A percentile compares a stretch with the other conserved stretches of the same genome.
Conservation (phyloP, 2,329 filamentous ascomycete genomes). For the Pestalotiopsis sp. region DNA sequence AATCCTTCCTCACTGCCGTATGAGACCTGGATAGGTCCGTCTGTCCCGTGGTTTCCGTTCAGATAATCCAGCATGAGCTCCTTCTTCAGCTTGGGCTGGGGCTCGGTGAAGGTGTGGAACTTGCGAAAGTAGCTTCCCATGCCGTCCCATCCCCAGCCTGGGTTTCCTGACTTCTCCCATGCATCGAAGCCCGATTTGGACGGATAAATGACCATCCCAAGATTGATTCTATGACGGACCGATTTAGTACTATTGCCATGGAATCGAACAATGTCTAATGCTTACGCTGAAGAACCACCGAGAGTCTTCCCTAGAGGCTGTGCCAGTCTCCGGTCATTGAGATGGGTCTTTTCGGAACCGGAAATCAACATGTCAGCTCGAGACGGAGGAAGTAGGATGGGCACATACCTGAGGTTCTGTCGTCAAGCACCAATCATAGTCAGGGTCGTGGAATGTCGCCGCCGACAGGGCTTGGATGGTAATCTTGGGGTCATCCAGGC, state of each 20-base stretch:
- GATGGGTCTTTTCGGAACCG: background rate
- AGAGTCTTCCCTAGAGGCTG: slow-evolving; percentile 13
- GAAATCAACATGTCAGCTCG: background rate
- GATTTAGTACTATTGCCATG: background rate
- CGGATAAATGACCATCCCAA: slow-evolving; percentile 12
- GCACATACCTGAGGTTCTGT: slow-evolving; percentile 12
- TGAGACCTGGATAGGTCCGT: slow-evolving; percentile 36
- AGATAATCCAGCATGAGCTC: slow-evolving; percentile 5
- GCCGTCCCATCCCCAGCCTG: slow-evolving; percentile 11
- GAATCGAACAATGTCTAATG: background rate
- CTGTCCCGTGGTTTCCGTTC: slow-evolving; percentile 33
- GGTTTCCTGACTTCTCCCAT: slow-evolving; percentile 15
- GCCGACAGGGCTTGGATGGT: slow-evolving; percentile 14
- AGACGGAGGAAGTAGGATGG: background rate
- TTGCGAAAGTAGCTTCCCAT: slow-evolving; percentile 13
- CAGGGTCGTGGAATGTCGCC: slow-evolving; percentile 19
- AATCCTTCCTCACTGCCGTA: slow-evolving; percentile 39
- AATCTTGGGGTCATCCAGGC: slow-evolving; percentile 8
- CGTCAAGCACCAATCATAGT: slow-evolving; percentile 15
- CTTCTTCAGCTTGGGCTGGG: background rate
- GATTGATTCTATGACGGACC: slow-evolving; percentile 1
- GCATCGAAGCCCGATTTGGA: slow-evolving; percentile 1
- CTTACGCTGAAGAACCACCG: slow-evolving; percentile 14
- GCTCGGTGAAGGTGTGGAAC: slow-evolving; percentile 8
- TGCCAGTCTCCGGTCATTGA: slow-evolving; percentile 6